Evolutionary conservation across 129 eudicot genomes (phyloP).

Genomic region (Centella asiatica): DNA sequence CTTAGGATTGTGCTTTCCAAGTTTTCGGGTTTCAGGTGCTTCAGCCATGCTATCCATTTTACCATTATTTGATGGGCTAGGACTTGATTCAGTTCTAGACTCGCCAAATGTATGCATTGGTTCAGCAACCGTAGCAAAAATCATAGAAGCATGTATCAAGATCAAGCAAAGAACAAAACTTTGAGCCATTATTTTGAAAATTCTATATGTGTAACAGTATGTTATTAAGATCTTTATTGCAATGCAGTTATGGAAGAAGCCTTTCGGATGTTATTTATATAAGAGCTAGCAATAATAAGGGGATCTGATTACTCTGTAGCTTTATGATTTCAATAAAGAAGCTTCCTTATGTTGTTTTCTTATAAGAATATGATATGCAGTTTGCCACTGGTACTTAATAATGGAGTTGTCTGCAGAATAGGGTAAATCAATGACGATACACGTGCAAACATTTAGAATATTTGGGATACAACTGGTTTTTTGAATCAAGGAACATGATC

Average conservation of each 20-base stretch:
- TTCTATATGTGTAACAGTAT: background rate
- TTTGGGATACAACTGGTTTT: background rate
- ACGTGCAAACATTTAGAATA: background rate
- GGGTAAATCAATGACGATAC: background rate
- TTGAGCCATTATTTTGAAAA: background rate
- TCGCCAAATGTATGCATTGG: background rate
- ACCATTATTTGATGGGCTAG: background rate
- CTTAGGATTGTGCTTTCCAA: conserved; percentile 4
- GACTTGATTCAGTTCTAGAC: background rate
- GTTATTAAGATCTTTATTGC: background rate
- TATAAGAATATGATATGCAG: background rate
- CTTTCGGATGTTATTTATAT: background rate
- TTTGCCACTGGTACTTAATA: background rate
- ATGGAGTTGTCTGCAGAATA: background rate
- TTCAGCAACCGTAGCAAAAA: background rate
- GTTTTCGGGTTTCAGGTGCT: background rate
- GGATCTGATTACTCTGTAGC: background rate
- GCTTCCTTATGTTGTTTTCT: too few relatives aligned
- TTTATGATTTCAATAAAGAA: background rate
- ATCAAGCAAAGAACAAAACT: background rate
- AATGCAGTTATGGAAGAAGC: background rate
- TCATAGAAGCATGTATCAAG: background rate
- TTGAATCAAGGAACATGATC: background rate
- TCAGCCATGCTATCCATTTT: background rate
- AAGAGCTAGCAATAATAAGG: too few relatives aligned